Evolutionary conservation across 2,329 filamentous ascomycete species (phyloP).

Genomic region (Chrysosporium keratinophilum): DNA sequence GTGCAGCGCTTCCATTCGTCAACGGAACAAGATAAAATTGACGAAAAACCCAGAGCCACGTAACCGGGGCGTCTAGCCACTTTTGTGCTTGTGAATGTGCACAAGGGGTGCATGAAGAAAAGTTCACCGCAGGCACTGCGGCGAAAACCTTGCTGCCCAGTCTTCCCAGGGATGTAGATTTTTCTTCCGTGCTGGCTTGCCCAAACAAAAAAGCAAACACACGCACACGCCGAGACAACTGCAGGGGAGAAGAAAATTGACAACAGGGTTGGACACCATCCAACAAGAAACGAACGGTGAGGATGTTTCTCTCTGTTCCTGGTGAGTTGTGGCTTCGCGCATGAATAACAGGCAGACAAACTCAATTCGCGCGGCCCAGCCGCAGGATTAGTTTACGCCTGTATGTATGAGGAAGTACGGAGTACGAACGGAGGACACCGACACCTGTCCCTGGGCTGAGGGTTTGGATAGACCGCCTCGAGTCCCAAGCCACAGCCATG

Average conservation of each 20-base stretch:
- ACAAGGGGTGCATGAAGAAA: background rate
- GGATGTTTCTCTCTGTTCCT: background rate
- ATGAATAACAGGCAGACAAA: background rate
- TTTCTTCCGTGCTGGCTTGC: too few species aligned
- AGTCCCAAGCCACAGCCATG: background rate
- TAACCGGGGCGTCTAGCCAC: background rate
- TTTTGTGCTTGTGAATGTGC: background rate
- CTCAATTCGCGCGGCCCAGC: background rate
- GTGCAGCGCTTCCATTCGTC: background rate
- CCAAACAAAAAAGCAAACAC: too few species aligned
- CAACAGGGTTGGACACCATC: too few species aligned
- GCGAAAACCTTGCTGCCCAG: too few species aligned
- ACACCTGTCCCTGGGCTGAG: background rate
- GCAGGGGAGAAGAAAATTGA: too few species aligned
- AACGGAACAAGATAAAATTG: background rate
- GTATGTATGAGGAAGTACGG: background rate
- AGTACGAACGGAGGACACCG: background rate
- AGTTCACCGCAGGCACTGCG: too few species aligned
- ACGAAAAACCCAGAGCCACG: background rate
- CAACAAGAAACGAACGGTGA: too few species aligned
- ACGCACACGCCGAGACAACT: too few species aligned
- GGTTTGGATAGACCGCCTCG: background rate
- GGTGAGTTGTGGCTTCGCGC: background rate
- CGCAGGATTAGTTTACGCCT: background rate
- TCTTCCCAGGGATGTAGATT: too few species aligned